Conservation (phyloP, 1,139 yeast species). For the Komagataea norvegica region DNA sequence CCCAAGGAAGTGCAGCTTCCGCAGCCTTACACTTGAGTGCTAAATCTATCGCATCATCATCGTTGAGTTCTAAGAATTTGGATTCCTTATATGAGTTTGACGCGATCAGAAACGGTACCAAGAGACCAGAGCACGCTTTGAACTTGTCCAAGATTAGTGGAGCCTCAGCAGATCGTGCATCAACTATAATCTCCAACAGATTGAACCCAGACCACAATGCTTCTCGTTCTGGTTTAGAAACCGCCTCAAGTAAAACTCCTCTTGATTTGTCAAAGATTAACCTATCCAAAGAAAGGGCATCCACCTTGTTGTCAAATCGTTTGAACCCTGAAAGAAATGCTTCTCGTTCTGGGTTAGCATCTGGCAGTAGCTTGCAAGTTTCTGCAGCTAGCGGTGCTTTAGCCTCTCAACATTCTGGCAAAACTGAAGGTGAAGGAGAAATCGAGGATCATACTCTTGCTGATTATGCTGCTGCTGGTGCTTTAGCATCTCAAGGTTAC, state of each 20-base stretch:
- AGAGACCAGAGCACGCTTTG: slow-evolving; percentile 24
- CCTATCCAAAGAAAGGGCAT: no score
- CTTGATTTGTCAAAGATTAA: no score
- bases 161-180: slow-evolving; percentile 21
- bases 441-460: slow-evolving; percentile 17
- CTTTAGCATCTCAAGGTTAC: slow-evolving; percentile 33
- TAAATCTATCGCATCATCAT: slow-evolving; percentile 26
- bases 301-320: no score
- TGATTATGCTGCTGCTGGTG: slow-evolving; percentile 34
- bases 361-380: slow-evolving; percentile 16
- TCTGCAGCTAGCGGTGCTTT: slow-evolving; percentile 36
- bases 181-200: slow-evolving; percentile 30
- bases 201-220: slow-evolving; percentile 42
- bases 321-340: slow-evolving; percentile 9
- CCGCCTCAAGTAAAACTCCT: slow-evolving; percentile 26
- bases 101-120: slow-evolving; percentile 38
- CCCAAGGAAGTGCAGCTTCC: slow-evolving; percentile 18
- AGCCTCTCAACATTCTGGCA: slow-evolving; percentile 30
- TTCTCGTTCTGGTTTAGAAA: slow-evolving; percentile 40
- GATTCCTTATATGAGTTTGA: slow-evolving; percentile 37
- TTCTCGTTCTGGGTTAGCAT: slow-evolving; percentile 10
- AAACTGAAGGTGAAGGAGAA: slow-evolving; percentile 19
- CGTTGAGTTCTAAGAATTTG: slow-evolving; percentile 22
- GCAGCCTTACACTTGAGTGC: slow-evolving; percentile 26
- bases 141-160: slow-evolving; percentile 30